These are phyloP conservation scores for Ceratocystiopsis brevicomis DNA, from an alignment of 2,329 filamentous ascomycete genomes.

Conservation along the genomic window DNA sequence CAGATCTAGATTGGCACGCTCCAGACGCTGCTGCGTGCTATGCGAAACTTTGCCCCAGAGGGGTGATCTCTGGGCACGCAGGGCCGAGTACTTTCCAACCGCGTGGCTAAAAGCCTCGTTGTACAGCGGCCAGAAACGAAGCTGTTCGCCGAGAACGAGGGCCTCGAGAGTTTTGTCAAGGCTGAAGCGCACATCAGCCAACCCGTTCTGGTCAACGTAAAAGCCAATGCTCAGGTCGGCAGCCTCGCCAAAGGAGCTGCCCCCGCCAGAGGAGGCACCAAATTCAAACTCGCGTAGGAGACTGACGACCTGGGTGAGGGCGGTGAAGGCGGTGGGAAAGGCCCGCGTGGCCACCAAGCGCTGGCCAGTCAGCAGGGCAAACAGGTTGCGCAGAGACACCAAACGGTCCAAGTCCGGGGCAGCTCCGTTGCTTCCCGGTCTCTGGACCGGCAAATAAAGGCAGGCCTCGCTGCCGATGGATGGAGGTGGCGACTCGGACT, in stretches of 20 bases:
- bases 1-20: slow-evolving; percentile 65
- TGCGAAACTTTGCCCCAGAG: slow-evolving; percentile 52
- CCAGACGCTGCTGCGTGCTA: slow-evolving; percentile 59
- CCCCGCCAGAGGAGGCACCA: slow-evolving; percentile 36
- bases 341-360: slow-evolving; percentile 39
- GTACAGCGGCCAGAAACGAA: slow-evolving; percentile 68
- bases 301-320: slow-evolving; percentile 33
- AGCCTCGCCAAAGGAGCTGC: slow-evolving; percentile 38
- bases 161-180: slow-evolving; percentile 80
- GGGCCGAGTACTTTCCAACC: slow-evolving; percentile 66
- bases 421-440: slow-evolving; percentile 9
- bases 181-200: slow-evolving; percentile 66
- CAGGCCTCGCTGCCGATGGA: slow-evolving; percentile 24
- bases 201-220: slow-evolving; percentile 56
- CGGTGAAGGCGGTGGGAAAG: slow-evolving; percentile 32
- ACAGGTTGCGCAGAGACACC: slow-evolving; percentile 43
- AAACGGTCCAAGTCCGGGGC: slow-evolving; percentile 32
- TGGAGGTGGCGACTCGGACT: slow-evolving; percentile 20
- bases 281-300: slow-evolving; percentile 39
- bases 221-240: slow-evolving; percentile 48
- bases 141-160: slow-evolving; percentile 70
- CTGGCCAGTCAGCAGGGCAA: slow-evolving; percentile 45
- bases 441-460: slow-evolving; percentile 33
- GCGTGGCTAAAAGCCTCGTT: slow-evolving; percentile 84
- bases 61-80: slow-evolving; percentile 40